Percentiles rank a stretch among this genome's conserved stretches.
Evolutionary conservation across 2,329 filamentous ascomycete genomes (phyloP).

Genomic region (Ceratocystis papillata): DNA sequence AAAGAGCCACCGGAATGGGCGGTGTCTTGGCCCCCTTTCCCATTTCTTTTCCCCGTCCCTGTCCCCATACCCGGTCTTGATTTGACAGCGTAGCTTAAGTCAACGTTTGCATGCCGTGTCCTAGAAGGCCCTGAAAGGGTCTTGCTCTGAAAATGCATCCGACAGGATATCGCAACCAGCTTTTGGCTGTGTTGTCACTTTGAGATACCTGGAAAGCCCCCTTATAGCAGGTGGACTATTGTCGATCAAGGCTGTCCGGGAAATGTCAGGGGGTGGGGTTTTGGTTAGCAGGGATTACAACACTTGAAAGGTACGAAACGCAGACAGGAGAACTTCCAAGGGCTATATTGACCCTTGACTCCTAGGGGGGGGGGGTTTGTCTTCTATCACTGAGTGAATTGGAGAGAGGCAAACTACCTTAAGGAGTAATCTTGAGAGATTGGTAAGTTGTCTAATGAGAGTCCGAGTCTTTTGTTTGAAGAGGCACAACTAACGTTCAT

Average conservation of each 20-base stretch:
- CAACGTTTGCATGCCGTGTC: background rate
- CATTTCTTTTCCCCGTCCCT: no score
- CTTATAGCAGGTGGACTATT: background rate
- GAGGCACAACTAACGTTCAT: no score
- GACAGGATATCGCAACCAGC: background rate
- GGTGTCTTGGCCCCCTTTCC: background rate
- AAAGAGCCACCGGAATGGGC: background rate
- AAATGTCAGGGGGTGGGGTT: slow-evolving; percentile 6
- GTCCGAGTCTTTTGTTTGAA: no score
- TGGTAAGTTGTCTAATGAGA: no score
- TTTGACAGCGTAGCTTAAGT: slow-evolving; percentile 1
- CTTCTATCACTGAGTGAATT: background rate
- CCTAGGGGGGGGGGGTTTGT: background rate
- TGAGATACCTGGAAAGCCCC: background rate
- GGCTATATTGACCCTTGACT: background rate
- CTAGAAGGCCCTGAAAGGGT: background rate
- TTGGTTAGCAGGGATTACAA: background rate
- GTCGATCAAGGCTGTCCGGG: slow-evolving; percentile 2
- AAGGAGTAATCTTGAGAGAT: background rate
- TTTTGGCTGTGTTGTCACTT: background rate
- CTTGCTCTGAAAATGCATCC: background rate
- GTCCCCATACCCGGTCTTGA: background rate
- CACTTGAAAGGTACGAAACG: slow-evolving; percentile 8
- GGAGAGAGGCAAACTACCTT: background rate
- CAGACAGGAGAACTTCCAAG: slow-evolving; percentile 6